A percentile compares a stretch with the other conserved stretches of the same genome.
Conservation (phyloP, 2,329 filamentous ascomycete genomes). For the Neonectria sp. region DNA sequence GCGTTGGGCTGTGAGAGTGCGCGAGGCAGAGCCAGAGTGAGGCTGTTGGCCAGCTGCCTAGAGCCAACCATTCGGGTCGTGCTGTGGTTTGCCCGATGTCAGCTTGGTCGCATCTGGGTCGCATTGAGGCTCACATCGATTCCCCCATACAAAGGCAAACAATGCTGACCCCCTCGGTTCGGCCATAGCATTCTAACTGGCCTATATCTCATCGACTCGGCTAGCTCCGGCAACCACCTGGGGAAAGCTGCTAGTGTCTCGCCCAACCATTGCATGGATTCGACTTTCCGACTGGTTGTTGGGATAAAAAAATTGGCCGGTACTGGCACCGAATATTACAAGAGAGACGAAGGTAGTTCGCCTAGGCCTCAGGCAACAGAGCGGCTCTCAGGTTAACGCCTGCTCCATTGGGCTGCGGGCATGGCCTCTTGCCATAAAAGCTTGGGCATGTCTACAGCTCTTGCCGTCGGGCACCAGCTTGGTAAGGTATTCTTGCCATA, state of each 20-base stretch:
- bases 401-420: neutral
- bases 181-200: conserved; percentile 19
- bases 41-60: conserved; percentile 15
- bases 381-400: neutral
- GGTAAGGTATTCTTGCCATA: neutral
- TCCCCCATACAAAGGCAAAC: conserved; percentile 17
- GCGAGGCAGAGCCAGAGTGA: conserved; percentile 20
- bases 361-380: conserved; percentile 17
- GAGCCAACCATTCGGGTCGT: conserved; percentile 39
- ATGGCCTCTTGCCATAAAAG: conserved; percentile 3
- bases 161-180: conserved; percentile 5
- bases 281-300: conserved; percentile 5
- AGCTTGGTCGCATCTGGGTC: conserved; percentile 28
- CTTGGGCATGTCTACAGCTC: conserved; percentile 5
- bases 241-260: neutral
- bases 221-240: neutral
- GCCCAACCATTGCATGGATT: neutral
- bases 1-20: conserved; percentile 28
- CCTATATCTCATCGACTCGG: neutral
- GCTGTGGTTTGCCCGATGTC: conserved; percentile 32
- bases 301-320: conserved; percentile 7
- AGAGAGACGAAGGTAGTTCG: conserved; percentile 3
- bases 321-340: neutral
- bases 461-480: neutral
- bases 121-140: conserved; percentile 29